phyloP scores from a whole-genome alignment of 352 stramenopile species.

The Pelagophyceae sp. region DNA sequence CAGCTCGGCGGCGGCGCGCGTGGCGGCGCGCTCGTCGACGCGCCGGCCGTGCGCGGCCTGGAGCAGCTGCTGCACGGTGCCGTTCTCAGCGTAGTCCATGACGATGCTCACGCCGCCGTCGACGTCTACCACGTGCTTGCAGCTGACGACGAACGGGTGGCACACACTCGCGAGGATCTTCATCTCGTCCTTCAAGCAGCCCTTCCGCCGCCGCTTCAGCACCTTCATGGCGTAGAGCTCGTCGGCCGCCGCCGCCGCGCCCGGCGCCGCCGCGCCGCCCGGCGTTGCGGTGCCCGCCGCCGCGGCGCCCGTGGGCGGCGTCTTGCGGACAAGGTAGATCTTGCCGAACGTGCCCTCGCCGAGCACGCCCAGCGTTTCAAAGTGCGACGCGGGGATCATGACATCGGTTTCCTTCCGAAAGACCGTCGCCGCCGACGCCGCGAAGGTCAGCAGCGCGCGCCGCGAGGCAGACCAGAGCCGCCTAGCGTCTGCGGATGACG shows the following conservation, averaged over 20 bases:
- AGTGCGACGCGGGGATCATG: too few species aligned
- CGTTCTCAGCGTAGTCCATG: slow-evolving; percentile 26
- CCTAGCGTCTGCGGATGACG: too few species aligned
- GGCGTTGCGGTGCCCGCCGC: too few species aligned
- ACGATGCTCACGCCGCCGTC: slow-evolving; percentile 20
- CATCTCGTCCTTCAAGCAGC: slow-evolving; percentile 3
- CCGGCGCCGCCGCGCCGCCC: too few species aligned
- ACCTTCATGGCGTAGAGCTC: slow-evolving; percentile 27
- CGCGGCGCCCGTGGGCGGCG: too few species aligned
- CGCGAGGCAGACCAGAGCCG: too few species aligned
- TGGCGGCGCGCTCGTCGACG: slow-evolving; percentile 53
- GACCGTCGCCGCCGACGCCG: too few species aligned
- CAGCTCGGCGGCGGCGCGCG: slow-evolving; percentile 65
- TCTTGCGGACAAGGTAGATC: slow-evolving; percentile 23
- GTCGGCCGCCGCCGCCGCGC: slow-evolving; percentile 13
- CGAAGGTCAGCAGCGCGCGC: too few species aligned
- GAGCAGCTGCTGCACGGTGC: slow-evolving; percentile 12
- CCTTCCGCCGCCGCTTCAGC: slow-evolving; percentile 18
- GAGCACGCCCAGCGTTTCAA: slow-evolving; percentile 24
- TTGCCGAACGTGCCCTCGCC: slow-evolving; percentile 26
- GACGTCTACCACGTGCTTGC: background rate
- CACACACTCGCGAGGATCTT: background rate
- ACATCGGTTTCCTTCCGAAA: too few species aligned
- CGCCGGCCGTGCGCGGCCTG: background rate
- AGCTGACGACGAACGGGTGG: slow-evolving; percentile 11